Evolutionary conservation across 1,139 yeast species (phyloP).

Genomic region (Candida frijolesensis): DNA sequence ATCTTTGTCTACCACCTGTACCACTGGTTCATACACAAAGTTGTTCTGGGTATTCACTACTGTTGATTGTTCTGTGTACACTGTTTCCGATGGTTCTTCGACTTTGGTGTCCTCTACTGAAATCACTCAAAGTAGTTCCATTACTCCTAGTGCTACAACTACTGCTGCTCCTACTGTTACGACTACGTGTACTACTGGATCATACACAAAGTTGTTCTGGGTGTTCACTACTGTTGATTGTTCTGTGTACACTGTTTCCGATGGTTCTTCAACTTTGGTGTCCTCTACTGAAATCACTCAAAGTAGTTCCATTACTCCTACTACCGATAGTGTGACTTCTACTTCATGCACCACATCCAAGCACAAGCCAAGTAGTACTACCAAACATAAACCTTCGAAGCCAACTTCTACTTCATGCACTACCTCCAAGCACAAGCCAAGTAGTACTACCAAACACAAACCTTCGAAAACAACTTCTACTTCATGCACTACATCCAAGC

Average conservation of each 20-base stretch:
- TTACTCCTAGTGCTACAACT: slow-evolving; percentile 7
- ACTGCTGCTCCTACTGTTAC: slow-evolving; percentile 14
- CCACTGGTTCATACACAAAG: neutral
- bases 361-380: too few relatives aligned
- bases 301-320: neutral
- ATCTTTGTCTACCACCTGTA: neutral
- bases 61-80: neutral
- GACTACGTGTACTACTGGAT: neutral
- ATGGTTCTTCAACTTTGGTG: neutral
- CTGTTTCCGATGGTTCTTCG: neutral
- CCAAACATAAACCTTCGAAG: too few relatives aligned
- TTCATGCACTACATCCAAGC: too few relatives aligned
- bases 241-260: slow-evolving; percentile 1
- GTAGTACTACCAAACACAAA: too few relatives aligned
- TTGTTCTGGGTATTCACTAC: neutral
- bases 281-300: neutral
- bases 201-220: neutral
- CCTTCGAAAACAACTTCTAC: too few relatives aligned
- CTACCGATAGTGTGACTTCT: neutral
- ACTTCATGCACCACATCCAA: too few relatives aligned
- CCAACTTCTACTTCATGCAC: too few relatives aligned
- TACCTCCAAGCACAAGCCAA: too few relatives aligned
- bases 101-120: neutral
- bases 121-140: neutral
- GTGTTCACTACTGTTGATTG: neutral